Evolutionary conservation across 1,284 basidiomycete genomes (phyloP).

Genomic region (Ustilago curta): DNA sequence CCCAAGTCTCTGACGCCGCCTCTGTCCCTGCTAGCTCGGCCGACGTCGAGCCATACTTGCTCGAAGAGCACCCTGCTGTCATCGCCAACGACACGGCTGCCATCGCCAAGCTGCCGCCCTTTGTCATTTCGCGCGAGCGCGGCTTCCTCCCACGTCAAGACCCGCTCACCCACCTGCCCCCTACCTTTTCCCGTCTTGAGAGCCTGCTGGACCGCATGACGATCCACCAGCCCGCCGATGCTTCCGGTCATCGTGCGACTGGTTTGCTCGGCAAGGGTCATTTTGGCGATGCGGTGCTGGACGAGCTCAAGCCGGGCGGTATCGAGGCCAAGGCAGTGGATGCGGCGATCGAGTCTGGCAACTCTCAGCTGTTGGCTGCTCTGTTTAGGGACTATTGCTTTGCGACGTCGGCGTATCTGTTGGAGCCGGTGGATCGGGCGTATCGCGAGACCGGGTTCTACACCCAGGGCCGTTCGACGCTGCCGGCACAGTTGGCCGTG

Average conservation of each 20-base stretch:
- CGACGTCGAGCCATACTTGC: conserved; percentile 54
- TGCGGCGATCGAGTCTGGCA: conserved; percentile 36
- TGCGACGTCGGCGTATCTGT: conserved; percentile 61
- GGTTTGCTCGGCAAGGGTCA: conserved; percentile 63
- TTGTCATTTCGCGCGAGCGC: conserved; percentile 52
- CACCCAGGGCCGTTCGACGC: conserved; percentile 46
- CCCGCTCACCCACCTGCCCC: conserved; percentile 54
- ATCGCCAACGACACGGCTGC: conserved; percentile 34
- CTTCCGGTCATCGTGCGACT: conserved; percentile 38
- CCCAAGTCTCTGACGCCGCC: conserved; percentile 47
- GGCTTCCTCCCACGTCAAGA: conserved; percentile 61
- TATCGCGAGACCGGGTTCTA: conserved; percentile 61
- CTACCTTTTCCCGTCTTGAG: conserved; percentile 47
- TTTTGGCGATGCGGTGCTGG: conserved; percentile 60
- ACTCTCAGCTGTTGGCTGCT: conserved; percentile 60
- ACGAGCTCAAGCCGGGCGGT: conserved; percentile 50
- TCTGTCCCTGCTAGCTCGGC: conserved; percentile 11
- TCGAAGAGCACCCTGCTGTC: conserved; percentile 50
- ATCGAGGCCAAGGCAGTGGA: conserved; percentile 48
- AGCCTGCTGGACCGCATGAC: conserved; percentile 65
- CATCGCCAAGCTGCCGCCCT: conserved; percentile 51
- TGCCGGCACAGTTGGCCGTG: conserved; percentile 56
- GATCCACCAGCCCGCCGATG: conserved; percentile 59
- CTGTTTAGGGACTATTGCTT: conserved; percentile 68
- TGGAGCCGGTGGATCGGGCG: conserved; percentile 61